Percentiles rank a stretch among this genome's conserved stretches.
Conservation (phyloP, 208 protist species). For the Lotmaria passim region DNA sequence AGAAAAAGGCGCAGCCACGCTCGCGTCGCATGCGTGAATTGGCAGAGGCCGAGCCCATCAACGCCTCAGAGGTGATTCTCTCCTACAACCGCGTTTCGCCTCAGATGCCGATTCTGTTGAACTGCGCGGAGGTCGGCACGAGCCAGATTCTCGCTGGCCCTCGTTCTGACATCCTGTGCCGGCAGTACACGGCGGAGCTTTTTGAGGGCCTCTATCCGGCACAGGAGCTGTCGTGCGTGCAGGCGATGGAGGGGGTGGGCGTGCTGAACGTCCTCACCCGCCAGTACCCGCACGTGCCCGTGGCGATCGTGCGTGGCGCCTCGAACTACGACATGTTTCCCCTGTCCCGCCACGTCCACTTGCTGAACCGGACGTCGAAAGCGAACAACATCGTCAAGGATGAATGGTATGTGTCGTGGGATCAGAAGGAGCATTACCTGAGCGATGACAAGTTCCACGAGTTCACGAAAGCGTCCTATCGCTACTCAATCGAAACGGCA, state of each 20-base stretch:
- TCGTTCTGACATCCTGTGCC: slow-evolving; percentile 49
- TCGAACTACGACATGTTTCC: slow-evolving; percentile 68
- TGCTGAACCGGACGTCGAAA: slow-evolving; percentile 22
- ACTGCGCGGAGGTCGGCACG: slow-evolving; percentile 57
- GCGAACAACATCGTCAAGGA: slow-evolving; percentile 1
- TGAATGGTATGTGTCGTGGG: slow-evolving; percentile 47
- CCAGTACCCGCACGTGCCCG: slow-evolving; percentile 49
- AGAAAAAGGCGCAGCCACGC: neutral
- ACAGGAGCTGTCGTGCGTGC: slow-evolving; percentile 53
- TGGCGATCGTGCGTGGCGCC: slow-evolving; percentile 56
- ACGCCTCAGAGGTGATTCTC: slow-evolving; percentile 12
- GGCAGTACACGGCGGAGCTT: slow-evolving; percentile 53
- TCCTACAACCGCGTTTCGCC: slow-evolving; percentile 43
- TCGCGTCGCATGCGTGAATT: neutral
- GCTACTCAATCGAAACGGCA: slow-evolving; percentile 64
- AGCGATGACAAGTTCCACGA: slow-evolving; percentile 37
- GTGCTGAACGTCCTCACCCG: slow-evolving; percentile 53
- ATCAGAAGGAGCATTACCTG: slow-evolving; percentile 57
- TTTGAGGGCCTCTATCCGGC: slow-evolving; percentile 30
- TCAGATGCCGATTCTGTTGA: slow-evolving; percentile 39
- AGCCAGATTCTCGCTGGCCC: slow-evolving; percentile 57
- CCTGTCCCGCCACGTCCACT: slow-evolving; percentile 33
- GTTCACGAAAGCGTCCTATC: slow-evolving; percentile 45
- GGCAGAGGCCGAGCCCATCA: neutral
- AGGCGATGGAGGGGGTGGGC: slow-evolving; percentile 61